Base-by-base conservation (phyloP, 495 filamentous ascomycete genomes). In the Penicillium canariense region DNA sequence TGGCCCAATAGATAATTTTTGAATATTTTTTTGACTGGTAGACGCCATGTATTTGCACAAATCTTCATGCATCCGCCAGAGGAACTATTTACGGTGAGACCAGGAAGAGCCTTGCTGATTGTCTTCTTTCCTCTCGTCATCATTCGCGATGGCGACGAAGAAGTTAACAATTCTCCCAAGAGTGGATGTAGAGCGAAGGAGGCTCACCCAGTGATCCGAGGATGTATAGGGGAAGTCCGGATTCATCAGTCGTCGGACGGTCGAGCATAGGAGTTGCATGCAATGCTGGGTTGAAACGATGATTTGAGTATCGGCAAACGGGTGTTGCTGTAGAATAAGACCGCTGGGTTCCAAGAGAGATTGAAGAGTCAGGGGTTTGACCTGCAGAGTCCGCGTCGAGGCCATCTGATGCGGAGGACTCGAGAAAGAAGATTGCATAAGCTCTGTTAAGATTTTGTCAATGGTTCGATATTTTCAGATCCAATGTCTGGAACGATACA, bases 361-460 rank as follows among this genome's bases (percentile, higher is more conserved):
- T 18, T 17, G 43, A 43, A 22, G 55, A 18, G 17, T 34, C 39
- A 42, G 20, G 15, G 17, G 28, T 22, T 25, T 50, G 51, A 20
- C 39, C n/a, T 4, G 55, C 44, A 17, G 27, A 22, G 26, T 55
- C 30, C 1, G 25, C 45, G 17, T 44, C 17, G 2, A 12, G 28
- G 14, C 27, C 47, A 30, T 52, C 44, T 12, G 42, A 38, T 40
- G 65, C 65, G 38, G 27, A 46, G 4, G 61, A 60, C 48, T 70
- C 65, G 3, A 70, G 65, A 40, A 70, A 70, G 48, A 65, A 67
- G 28, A 67, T 56, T 3, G 59, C 55, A 27, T 68, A 64, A 35
- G 65, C 62, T 26, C 67, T 70, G 39, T 11, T 28, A 4, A 3
- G 8, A 26, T 28, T 63, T 39, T 57, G 54, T 46, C 11, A n/a